These are phyloP conservation scores for Aspergillus sp. DNA, from an alignment of 2,329 filamentous ascomycete species.

Conservation along the genomic window DNA sequence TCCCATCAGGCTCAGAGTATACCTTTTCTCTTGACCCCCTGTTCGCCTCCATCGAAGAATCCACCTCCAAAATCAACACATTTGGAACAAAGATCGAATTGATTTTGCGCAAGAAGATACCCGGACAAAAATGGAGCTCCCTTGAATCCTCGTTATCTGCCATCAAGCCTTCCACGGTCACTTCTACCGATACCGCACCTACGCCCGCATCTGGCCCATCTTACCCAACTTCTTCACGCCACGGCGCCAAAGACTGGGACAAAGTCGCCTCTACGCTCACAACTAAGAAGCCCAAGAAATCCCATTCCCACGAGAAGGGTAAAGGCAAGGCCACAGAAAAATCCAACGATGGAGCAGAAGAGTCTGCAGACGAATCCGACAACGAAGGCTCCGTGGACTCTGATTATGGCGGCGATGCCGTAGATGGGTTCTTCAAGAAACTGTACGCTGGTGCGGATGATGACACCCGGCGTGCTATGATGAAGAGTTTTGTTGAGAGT, in stretches of 20 bases:
- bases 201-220: slow-evolving; percentile 49
- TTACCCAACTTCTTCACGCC: slow-evolving; percentile 85
- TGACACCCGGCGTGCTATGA: slow-evolving; percentile 89
- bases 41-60: slow-evolving; percentile 63
- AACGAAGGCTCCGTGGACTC: slow-evolving; percentile 46
- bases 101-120: slow-evolving; percentile 64
- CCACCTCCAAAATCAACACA: slow-evolving; percentile 62
- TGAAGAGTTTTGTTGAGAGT: slow-evolving; percentile 94
- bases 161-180: slow-evolving; percentile 18
- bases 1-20: slow-evolving; percentile 53
- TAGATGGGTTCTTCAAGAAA: slow-evolving; percentile 86
- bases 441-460: slow-evolving; percentile 74
- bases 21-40: slow-evolving; percentile 66
- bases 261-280: slow-evolving; percentile 61
- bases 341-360: slow-evolving; percentile 28
- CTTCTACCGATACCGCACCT: slow-evolving; percentile 5
- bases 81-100: slow-evolving; percentile 80
- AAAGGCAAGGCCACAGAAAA: slow-evolving; percentile 31
- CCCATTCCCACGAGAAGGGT: slow-evolving; percentile 24
- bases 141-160: slow-evolving; percentile 51
- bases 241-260: slow-evolving; percentile 90
- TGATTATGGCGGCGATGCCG: slow-evolving; percentile 59
- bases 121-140: slow-evolving; percentile 67
- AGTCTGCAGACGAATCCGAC: slow-evolving; percentile 55
- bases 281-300: slow-evolving; percentile 11